Base-by-base conservation (phyloP, 495 filamentous ascomycete genomes). In the Lepidopterella palustris region DNA sequence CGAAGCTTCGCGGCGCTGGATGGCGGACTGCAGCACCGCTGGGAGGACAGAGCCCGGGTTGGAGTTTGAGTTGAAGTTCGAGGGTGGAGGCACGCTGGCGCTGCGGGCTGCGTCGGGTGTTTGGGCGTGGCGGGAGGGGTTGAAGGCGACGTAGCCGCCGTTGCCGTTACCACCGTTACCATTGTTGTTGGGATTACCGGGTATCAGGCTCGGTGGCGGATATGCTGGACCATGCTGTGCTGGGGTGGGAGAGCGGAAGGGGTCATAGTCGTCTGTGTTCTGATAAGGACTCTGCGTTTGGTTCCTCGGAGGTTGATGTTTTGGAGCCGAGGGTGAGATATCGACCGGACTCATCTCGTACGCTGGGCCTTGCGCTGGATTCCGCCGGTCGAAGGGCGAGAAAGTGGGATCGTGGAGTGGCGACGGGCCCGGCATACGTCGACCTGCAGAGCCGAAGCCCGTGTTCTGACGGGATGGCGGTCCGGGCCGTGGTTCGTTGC, bases 311-410 rank as follows among this genome's bases (percentile, higher is more conserved):
- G 40, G 49, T 53, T 59, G 54, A 27, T 61, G 57, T 18, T 29
- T 5, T 26, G 57, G 57, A 5, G 52, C 61, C 55, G 18, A 32
- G 20, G 53, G 52, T 6, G 40, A 53, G 5, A 59, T 57, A n/a
- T 66, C 60, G 0, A 69, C 66, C 9, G 66, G 66, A 10, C 65
- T 68, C 66, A 69, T 66, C 35, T 69, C 63, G 31, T 66, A 69
- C 13, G 62, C 39, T 15, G 55, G 57, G 13, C 63, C 66, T 1
- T 21, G 40, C 13, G 18, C 53, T 5, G 57, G 65, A 35, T 20
- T 47, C 4, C 58, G 61, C 53, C 35, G 52, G 50, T 68, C 55
- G 27, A 57, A 68, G 0, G 65, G 61, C 24, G 64, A 63, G 58
- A 64, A 64, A 4, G 52, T 45, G 18, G 53, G 57, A 25, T 55